phyloP scores from a whole-genome alignment of 1,139 yeast genomes.

The Sugiyamaella neomexicana region DNA sequence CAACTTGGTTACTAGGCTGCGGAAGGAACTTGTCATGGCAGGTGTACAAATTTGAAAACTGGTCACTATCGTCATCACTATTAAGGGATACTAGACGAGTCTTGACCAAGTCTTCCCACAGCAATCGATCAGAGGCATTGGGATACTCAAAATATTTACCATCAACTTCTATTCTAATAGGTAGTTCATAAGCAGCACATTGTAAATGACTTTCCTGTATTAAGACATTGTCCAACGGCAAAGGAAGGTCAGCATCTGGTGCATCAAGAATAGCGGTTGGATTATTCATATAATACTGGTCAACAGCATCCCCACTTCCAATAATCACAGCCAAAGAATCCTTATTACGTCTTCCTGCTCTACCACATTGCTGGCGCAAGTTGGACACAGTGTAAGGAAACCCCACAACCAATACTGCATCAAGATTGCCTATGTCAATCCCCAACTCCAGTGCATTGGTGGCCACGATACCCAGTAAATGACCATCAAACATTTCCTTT shows the following conservation, averaged over 20 bases:
- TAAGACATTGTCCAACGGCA: slow-evolving; percentile 56
- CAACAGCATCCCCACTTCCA: slow-evolving; percentile 82
- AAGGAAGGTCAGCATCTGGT: slow-evolving; percentile 43
- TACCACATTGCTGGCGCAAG: slow-evolving; percentile 91
- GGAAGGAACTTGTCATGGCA: slow-evolving; percentile 68
- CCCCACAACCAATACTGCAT: slow-evolving; percentile 88
- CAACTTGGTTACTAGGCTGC: slow-evolving; percentile 72
- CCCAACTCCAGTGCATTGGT: slow-evolving; percentile 96
- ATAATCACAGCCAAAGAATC: slow-evolving; percentile 80
- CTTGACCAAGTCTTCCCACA: slow-evolving; percentile 13
- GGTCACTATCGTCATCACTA: slow-evolving; percentile 45
- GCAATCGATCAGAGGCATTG: slow-evolving; percentile 5
- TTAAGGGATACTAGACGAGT: slow-evolving; percentile 5
- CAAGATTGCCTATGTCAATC: slow-evolving; percentile 88
- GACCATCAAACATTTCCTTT: slow-evolving; percentile 83
- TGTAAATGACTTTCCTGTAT: slow-evolving; percentile 81
- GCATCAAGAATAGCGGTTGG: slow-evolving; percentile 61
- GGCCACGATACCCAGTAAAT: slow-evolving; percentile 80
- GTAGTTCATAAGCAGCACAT: slow-evolving; percentile 89
- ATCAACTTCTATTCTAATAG: slow-evolving; percentile 58
- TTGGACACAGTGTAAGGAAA: slow-evolving; percentile 86
- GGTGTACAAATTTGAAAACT: slow-evolving; percentile 47
- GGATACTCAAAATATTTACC: slow-evolving; percentile 51
- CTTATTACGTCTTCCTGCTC: slow-evolving; percentile 76
- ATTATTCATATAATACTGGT: slow-evolving; percentile 75